These are phyloP conservation scores for Cenchrus fungigraminus DNA, from an alignment of 176 grass and related monocot genomes.

Conservation along the genomic window DNA sequence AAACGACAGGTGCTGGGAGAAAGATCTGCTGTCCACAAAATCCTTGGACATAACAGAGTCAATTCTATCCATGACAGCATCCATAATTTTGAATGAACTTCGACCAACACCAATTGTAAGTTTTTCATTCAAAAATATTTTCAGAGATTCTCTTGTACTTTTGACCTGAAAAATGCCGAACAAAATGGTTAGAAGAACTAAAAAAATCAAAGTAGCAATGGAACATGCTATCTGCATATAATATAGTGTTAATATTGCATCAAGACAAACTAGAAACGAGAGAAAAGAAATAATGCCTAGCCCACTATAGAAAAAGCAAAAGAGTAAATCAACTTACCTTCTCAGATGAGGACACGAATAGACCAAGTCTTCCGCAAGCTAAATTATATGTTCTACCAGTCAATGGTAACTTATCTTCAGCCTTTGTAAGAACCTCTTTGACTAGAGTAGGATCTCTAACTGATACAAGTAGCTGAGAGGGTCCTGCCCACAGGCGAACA, in stretches of 20 bases:
- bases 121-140: constrained; percentile 71
- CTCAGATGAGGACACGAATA: constrained; percentile 79
- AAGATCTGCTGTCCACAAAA: constrained; percentile 62
- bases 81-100: constrained; percentile 62
- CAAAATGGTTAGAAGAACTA: constrained; percentile 5
- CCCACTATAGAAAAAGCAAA: background rate
- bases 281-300: background rate
- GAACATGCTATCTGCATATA: background rate
- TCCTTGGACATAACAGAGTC: constrained; percentile 49
- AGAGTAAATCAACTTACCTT: constrained; percentile 53
- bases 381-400: constrained; percentile 82
- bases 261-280: background rate
- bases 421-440: constrained; percentile 79
- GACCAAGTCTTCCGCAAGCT: constrained; percentile 78
- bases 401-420: constrained; percentile 87
- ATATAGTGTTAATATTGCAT: background rate
- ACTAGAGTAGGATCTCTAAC: constrained; percentile 74
- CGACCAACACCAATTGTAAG: constrained; percentile 12
- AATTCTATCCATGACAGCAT: constrained; percentile 52
- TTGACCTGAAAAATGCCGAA: constrained; percentile 61
- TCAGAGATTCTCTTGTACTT: constrained; percentile 74
- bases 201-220: constrained; percentile 28
- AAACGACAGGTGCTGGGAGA: constrained; percentile 77
- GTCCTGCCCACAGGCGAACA: constrained; percentile 83
- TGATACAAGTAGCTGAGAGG: constrained; percentile 90